Evolutionary conservation across 1,284 basidiomycete genomes (phyloP).

Genomic region (Ceratobasidium papillatum): DNA sequence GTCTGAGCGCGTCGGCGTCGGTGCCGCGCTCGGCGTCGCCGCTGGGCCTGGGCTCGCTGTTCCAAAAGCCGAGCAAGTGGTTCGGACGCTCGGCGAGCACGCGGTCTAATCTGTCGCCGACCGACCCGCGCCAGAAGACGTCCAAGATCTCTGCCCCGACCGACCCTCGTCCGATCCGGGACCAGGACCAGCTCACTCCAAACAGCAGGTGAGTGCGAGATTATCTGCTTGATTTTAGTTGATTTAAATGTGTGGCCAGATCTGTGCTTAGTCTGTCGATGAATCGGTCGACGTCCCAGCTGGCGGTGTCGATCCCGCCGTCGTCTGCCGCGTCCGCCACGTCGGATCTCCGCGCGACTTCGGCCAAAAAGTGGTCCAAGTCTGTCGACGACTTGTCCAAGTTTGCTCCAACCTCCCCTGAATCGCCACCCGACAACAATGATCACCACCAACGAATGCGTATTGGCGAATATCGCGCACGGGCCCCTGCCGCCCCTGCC

Average conservation of each 20-base stretch:
- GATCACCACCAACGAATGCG: not conserved
- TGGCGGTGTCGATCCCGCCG: slow-evolving; percentile 20
- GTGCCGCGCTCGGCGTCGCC: slow-evolving; percentile 52
- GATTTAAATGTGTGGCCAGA: slow-evolving; percentile 53
- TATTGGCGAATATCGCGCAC: slow-evolving; percentile 44
- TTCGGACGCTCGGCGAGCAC: slow-evolving; percentile 51
- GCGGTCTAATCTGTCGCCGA: slow-evolving; percentile 17
- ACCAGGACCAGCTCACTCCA: slow-evolving; percentile 1
- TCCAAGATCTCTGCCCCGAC: slow-evolving; percentile 84
- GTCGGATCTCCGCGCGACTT: slow-evolving; percentile 71
- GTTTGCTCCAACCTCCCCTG: slow-evolving; percentile 49
- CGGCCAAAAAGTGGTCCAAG: slow-evolving; percentile 75
- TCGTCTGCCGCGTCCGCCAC: slow-evolving; percentile 42
- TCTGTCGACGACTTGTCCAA: slow-evolving; percentile 78
- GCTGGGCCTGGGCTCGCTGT: slow-evolving; percentile 55
- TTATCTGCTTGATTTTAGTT: not conserved
- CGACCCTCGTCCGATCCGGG: slow-evolving; percentile 66
- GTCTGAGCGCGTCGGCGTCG: slow-evolving; percentile 20
- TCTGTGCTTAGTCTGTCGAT: slow-evolving; percentile 72
- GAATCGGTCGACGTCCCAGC: slow-evolving; percentile 29
- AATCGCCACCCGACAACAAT: slow-evolving; percentile 43
- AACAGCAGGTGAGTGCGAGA: slow-evolving; percentile 5
- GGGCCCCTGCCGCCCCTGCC: not conserved
- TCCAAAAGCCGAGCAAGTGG: slow-evolving; percentile 61
- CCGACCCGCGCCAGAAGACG: slow-evolving; percentile 63